Percentiles rank a stretch among this genome's conserved stretches.
These are phyloP conservation scores for Eutrema yunnanense DNA, from an alignment of 345 rosid species.

Conservation along the genomic window DNA sequence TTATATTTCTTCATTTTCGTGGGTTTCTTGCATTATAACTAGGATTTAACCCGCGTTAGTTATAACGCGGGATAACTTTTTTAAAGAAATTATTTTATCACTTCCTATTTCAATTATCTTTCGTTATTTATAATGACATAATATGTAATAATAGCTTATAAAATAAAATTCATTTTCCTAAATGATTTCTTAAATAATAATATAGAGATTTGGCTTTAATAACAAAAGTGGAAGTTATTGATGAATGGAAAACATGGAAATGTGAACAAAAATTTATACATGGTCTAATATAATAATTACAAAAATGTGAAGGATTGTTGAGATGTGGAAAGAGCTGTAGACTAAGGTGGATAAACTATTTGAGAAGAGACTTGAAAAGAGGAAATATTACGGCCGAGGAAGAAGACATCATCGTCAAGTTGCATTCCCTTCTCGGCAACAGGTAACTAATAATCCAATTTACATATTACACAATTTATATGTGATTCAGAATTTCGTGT, in stretches of 20 bases:
- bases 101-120: too few species aligned
- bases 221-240: neutral
- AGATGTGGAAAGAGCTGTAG: conserved; percentile 97
- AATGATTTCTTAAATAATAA: too few species aligned
- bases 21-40: neutral
- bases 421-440: conserved; percentile 69
- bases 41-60: too few species aligned
- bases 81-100: too few species aligned
- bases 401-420: conserved; percentile 64
- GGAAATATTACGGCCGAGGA: conserved; percentile 75
- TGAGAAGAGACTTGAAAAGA: conserved; percentile 74
- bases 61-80: too few species aligned
- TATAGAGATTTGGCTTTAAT: neutral
- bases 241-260: neutral
- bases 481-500: neutral
- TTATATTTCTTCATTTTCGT: neutral
- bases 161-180: too few species aligned
- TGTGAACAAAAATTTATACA: neutral
- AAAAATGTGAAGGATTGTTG: conserved; percentile 43
- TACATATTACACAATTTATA: neutral
- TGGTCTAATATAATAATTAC: neutral
- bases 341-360: conserved; percentile 88
- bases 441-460: conserved; percentile 34
- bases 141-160: too few species aligned
- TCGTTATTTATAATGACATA: too few species aligned